Evolutionary conservation across 306 rosid species (phyloP).

Genomic region (Abrus pulchellus): DNA sequence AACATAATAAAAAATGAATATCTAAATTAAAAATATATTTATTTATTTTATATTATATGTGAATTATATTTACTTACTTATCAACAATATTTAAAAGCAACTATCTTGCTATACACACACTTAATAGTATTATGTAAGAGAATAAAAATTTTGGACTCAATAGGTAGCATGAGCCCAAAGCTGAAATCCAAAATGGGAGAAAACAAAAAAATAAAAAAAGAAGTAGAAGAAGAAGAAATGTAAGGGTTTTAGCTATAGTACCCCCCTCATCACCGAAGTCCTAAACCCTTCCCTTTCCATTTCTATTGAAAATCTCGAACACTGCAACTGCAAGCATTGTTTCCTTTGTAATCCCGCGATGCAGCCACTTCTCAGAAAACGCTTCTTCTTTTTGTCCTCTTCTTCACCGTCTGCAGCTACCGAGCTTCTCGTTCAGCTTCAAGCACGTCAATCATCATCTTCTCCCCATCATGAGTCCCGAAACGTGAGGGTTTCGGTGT

Average conservation of each 20-base stretch:
- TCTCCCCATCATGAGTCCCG: slow-evolving; percentile 57
- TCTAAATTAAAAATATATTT: too few relatives aligned
- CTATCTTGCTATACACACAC: too few relatives aligned
- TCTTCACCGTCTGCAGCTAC: slow-evolving; percentile 24
- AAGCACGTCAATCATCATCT: slow-evolving; percentile 48
- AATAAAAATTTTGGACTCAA: too few relatives aligned
- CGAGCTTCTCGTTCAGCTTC: slow-evolving; percentile 42
- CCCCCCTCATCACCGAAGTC: not conserved
- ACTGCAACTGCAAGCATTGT: not conserved
- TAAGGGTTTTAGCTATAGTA: slow-evolving; percentile 22
- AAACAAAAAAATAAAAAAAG: too few relatives aligned
- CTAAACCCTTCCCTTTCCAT: not conserved
- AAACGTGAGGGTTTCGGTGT: slow-evolving; percentile 77
- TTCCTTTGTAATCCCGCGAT: slow-evolving; percentile 1
- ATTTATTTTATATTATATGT: too few relatives aligned
- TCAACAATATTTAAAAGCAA: too few relatives aligned
- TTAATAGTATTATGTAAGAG: too few relatives aligned
- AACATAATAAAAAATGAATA: too few relatives aligned
- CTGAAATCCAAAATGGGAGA: not conserved
- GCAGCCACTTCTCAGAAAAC: slow-evolving; percentile 44
- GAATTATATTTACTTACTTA: too few relatives aligned
- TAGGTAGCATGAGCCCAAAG: slow-evolving; percentile 1
- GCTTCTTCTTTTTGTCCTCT: slow-evolving; percentile 27
- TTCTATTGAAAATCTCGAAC: not conserved
- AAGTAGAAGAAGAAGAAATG: not conserved